Conservation (phyloP, 164 flowering plant genomes). For the Tinospora cordifolia region DNA sequence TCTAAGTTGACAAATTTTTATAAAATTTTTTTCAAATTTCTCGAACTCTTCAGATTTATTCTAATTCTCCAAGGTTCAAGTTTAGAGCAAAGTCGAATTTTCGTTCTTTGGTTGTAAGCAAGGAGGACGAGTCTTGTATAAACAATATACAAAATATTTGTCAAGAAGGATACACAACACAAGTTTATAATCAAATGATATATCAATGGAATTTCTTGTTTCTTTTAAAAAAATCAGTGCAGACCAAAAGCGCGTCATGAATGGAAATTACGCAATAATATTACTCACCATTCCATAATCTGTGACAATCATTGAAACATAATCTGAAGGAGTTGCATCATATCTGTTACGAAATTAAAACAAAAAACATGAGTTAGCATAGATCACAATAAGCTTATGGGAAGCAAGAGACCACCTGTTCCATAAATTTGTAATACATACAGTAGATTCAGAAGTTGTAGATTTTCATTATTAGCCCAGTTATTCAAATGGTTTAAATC, state of each 20-base stretch:
- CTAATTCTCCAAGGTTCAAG: too few species aligned
- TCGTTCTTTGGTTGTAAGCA: too few species aligned
- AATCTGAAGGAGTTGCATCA: conserved; percentile 90
- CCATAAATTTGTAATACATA: conserved; percentile 27
- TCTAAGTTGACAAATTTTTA: too few species aligned
- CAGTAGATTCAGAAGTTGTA: conserved; percentile 72
- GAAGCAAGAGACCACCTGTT: background rate
- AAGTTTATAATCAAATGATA: too few species aligned
- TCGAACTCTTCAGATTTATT: too few species aligned
- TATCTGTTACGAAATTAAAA: conserved; percentile 44
- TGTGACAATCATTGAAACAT: conserved; percentile 80
- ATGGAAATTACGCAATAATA: background rate
- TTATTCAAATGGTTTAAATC: conserved; percentile 48
- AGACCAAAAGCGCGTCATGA: background rate
- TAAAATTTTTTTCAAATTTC: too few species aligned
- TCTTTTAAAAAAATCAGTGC: background rate
- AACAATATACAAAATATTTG: too few species aligned
- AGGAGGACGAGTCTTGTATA: too few species aligned
- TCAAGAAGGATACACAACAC: too few species aligned
- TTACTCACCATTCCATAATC: conserved; percentile 93
- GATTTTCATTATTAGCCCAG: conserved; percentile 44
- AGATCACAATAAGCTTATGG: background rate
- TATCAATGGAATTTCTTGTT: too few species aligned
- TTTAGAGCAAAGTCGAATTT: too few species aligned
- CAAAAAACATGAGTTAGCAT: conserved; percentile 7